Percentiles rank a stretch among this genome's conserved stretches.
Conservation (phyloP, 495 filamentous ascomycete species). For the Aspergillus incahuasiensis region DNA sequence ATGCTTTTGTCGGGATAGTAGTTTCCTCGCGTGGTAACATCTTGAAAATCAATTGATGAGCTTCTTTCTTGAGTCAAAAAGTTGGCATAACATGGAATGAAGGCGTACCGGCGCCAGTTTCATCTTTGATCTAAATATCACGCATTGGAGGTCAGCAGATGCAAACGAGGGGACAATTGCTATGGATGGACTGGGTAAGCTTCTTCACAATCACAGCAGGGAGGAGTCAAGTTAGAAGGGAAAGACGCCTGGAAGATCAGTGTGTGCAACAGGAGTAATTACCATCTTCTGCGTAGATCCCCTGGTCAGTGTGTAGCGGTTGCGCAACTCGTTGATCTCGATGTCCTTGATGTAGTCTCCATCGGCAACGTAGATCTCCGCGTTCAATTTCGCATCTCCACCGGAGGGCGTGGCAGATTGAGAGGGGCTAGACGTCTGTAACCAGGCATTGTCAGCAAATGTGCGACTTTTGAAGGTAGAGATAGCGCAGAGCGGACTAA, state of each 20-base stretch:
- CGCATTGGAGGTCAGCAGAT: constrained; percentile 93
- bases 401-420: constrained; percentile 43
- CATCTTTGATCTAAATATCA: constrained; percentile 99
- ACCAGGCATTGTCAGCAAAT: constrained; percentile 16
- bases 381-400: constrained; percentile 59
- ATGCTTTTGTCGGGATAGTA: constrained; percentile 98
- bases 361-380: constrained; percentile 88
- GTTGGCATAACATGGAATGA: constrained; percentile 45
- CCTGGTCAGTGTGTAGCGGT: constrained; percentile 96
- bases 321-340: constrained; percentile 95
- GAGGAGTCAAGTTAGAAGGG: constrained; percentile 21
- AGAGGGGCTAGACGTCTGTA: constrained; percentile 48
- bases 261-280: constrained; percentile 75
- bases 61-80: constrained; percentile 47
- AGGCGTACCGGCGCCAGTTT: constrained; percentile 99
- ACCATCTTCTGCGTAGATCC: constrained; percentile 99
- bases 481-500: constrained; percentile 25
- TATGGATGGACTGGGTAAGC: constrained; percentile 79
- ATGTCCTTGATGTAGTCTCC: constrained; percentile 98
- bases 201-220: constrained; percentile 59
- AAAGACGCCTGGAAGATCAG: constrained; percentile 69
- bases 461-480: neutral
- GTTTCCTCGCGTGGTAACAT: constrained; percentile 96
- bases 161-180: constrained; percentile 78
- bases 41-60: constrained; percentile 65